Conservation (phyloP, 2,329 filamentous ascomycete species). For the Monosporascus sp. region DNA sequence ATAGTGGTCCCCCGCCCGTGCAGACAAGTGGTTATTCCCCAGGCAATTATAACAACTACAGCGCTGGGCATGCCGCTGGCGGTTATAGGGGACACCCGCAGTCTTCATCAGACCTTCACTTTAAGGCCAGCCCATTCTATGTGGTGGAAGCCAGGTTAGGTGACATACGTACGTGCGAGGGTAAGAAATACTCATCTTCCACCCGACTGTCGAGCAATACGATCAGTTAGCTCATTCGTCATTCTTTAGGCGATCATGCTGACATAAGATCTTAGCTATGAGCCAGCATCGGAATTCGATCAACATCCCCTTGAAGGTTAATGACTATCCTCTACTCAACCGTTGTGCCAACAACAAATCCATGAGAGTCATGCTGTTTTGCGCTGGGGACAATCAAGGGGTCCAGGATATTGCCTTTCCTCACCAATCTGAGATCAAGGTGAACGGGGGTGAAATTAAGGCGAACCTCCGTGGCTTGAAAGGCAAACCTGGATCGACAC, state of each 20-base stretch:
- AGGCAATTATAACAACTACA: constrained; percentile 7
- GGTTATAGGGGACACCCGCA: constrained; percentile 9
- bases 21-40: not conserved
- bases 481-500: constrained; percentile 91
- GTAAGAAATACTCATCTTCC: constrained; percentile 40
- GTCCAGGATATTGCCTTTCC: constrained; percentile 81
- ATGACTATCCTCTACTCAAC: constrained; percentile 47
- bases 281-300: constrained; percentile 48
- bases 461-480: constrained; percentile 93
- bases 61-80: not conserved
- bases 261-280: constrained; percentile 39
- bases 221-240: not conserved
- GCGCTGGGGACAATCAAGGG: constrained; percentile 58
- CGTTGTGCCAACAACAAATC: constrained; percentile 55
- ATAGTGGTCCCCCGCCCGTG: not conserved
- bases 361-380: constrained; percentile 76
- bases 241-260: not conserved
- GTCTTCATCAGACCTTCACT: constrained; percentile 21
- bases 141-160: constrained; percentile 61
- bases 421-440: constrained; percentile 84
- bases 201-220: not conserved
- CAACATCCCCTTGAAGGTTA: constrained; percentile 37
- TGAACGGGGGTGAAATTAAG: constrained; percentile 83
- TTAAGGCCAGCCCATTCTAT: constrained; percentile 83
- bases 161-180: constrained; percentile 61